phyloP scores from a whole-genome alignment of 2,329 filamentous ascomycete species.

The Talaromyces funiculosus region DNA sequence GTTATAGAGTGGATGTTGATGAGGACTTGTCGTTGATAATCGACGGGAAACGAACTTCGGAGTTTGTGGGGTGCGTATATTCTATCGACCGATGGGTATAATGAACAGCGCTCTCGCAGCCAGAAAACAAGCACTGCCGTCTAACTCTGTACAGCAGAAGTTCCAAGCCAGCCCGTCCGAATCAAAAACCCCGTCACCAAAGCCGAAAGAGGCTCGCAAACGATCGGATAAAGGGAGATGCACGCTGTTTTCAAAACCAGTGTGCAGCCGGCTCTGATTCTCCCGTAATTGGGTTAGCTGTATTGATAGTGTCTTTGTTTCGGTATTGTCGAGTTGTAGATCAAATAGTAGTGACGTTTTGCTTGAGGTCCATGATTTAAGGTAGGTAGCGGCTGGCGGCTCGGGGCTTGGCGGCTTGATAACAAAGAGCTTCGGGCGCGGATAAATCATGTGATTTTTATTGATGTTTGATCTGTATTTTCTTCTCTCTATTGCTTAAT shows the following conservation, averaged over 20 bases:
- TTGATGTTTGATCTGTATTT: background rate
- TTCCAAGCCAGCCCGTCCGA: background rate
- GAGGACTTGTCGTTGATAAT: background rate
- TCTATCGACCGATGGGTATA: no score
- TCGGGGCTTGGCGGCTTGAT: background rate
- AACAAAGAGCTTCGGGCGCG: background rate
- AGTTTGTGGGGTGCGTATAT: background rate
- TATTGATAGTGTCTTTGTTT: background rate
- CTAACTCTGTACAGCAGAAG: background rate
- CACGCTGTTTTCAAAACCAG: no score
- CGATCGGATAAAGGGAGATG: background rate
- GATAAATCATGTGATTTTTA: conserved; percentile 6
- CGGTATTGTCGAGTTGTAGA: background rate
- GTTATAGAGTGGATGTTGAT: background rate
- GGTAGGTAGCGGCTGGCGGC: background rate
- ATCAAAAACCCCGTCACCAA: background rate
- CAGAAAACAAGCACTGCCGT: background rate
- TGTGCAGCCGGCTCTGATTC: background rate
- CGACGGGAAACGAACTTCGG: background rate
- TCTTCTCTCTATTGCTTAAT: background rate
- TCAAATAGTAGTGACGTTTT: background rate
- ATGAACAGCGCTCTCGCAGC: background rate
- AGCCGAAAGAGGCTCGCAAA: background rate
- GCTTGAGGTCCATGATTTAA: background rate
- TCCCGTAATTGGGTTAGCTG: background rate